A percentile compares a stretch with the other conserved stretches of the same genome.
Conservation (phyloP, 2,329 filamentous ascomycete genomes). For the Zalaria obscura region DNA sequence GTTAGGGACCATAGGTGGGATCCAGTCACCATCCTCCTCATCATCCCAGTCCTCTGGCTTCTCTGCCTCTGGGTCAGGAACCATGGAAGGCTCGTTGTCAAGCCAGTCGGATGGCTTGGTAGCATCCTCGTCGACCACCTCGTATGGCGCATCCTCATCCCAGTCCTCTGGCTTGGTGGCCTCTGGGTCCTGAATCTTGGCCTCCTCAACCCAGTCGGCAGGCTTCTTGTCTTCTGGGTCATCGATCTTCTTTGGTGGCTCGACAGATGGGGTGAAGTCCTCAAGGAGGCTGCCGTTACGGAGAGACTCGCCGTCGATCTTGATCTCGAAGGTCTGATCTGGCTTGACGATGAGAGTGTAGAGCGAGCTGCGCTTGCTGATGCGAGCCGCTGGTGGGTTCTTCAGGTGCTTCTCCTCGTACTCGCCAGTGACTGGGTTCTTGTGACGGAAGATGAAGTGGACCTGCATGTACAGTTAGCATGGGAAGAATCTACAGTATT, state of each 20-base stretch:
- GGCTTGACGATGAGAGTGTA: constrained; percentile 95
- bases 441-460: constrained; percentile 98
- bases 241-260: constrained; percentile 88
- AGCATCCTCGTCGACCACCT: constrained; percentile 89
- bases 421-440: constrained; percentile 99
- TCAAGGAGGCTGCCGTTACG: constrained; percentile 87
- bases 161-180: constrained; percentile 96
- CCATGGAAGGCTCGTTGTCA: constrained; percentile 65
- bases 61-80: constrained; percentile 85
- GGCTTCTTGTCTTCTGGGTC: constrained; percentile 90
- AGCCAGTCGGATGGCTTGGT: constrained; percentile 93
- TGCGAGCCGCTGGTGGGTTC: constrained; percentile 69
- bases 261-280: constrained; percentile 86
- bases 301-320: constrained; percentile 77
- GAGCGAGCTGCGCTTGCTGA: constrained; percentile 81
- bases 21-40: constrained; percentile 97
- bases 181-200: constrained; percentile 80
- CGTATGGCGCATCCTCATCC: constrained; percentile 95
- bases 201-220: constrained; percentile 86
- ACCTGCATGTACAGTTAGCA: not conserved
- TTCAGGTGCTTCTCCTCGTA: constrained; percentile 99
- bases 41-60: constrained; percentile 99
- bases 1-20: constrained; percentile 80
- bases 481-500: not conserved
- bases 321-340: constrained; percentile 88